Evolutionary conservation across 306 rosid genomes (phyloP).

Genomic region (Casuarina glauca): DNA sequence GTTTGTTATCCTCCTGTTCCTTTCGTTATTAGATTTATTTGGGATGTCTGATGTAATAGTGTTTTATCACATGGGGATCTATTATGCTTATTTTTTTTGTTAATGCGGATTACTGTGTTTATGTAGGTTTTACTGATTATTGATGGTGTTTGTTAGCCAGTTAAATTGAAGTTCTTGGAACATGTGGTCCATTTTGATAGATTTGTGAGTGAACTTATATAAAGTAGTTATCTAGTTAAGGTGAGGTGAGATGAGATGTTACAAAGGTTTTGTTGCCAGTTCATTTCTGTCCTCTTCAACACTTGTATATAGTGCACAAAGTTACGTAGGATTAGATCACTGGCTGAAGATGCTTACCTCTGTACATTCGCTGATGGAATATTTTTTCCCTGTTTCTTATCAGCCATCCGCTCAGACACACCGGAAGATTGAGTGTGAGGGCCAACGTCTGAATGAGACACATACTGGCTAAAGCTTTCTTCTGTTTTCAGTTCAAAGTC

Average conservation of each 20-base stretch:
- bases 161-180: neutral
- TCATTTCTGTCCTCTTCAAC: too few relatives aligned
- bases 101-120: too few relatives aligned
- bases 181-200: neutral
- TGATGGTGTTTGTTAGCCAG: neutral
- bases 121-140: neutral
- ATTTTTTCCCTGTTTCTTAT: slow-evolving; percentile 3
- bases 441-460: too few relatives aligned
- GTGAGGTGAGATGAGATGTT: too few relatives aligned
- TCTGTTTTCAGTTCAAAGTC: neutral
- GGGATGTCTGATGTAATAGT: too few relatives aligned
- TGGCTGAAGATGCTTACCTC: too few relatives aligned
- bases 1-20: too few relatives aligned
- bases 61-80: too few relatives aligned
- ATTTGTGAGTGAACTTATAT: neutral
- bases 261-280: too few relatives aligned
- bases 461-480: neutral
- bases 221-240: neutral
- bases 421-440: slow-evolving; percentile 33
- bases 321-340: too few relatives aligned
- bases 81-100: too few relatives aligned
- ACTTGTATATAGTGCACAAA: neutral
- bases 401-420: slow-evolving; percentile 61
- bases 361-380: slow-evolving; percentile 20
- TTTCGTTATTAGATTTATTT: too few relatives aligned